phyloP scores from a whole-genome alignment of 2,329 filamentous ascomycete species.

The Aspergillus quadrilineatus region DNA sequence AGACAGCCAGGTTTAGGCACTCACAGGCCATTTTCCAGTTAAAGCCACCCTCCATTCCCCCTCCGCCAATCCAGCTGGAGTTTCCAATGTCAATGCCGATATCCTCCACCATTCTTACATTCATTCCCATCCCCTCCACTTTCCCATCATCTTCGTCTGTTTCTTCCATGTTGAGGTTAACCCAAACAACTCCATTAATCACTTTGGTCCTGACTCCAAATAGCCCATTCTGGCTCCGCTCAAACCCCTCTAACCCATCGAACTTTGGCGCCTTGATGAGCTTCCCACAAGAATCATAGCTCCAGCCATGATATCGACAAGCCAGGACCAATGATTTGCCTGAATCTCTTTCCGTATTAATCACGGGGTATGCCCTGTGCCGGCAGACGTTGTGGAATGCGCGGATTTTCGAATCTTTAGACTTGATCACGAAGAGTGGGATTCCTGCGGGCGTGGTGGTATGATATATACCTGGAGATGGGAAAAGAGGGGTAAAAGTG shows the following conservation, averaged over 20 bases:
- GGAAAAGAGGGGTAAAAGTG: slow-evolving; percentile 46
- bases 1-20: neutral
- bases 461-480: slow-evolving; percentile 57
- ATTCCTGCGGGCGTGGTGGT: slow-evolving; percentile 57
- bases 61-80: slow-evolving; percentile 22
- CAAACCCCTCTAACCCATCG: slow-evolving; percentile 56
- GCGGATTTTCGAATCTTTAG: slow-evolving; percentile 54
- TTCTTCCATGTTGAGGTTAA: neutral
- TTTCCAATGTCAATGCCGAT: neutral
- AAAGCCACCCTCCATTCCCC: slow-evolving; percentile 28
- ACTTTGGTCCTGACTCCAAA: slow-evolving; percentile 39
- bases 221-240: slow-evolving; percentile 56
- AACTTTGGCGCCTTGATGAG: slow-evolving; percentile 62
- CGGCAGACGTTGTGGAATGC: slow-evolving; percentile 65
- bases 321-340: slow-evolving; percentile 55
- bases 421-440: slow-evolving; percentile 54
- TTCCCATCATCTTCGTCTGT: slow-evolving; percentile 18
- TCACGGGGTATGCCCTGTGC: slow-evolving; percentile 61
- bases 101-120: slow-evolving; percentile 11
- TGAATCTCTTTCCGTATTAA: slow-evolving; percentile 45
- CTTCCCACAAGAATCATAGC: slow-evolving; percentile 57
- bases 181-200: neutral
- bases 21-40: slow-evolving; percentile 38
- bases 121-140: neutral
- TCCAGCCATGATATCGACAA: slow-evolving; percentile 65